Evolutionary conservation across 805 yeast genomes (phyloP), one percentile per base, ranked within the genome.

Genomic region (Metschnikowia colocasiae): DNA sequence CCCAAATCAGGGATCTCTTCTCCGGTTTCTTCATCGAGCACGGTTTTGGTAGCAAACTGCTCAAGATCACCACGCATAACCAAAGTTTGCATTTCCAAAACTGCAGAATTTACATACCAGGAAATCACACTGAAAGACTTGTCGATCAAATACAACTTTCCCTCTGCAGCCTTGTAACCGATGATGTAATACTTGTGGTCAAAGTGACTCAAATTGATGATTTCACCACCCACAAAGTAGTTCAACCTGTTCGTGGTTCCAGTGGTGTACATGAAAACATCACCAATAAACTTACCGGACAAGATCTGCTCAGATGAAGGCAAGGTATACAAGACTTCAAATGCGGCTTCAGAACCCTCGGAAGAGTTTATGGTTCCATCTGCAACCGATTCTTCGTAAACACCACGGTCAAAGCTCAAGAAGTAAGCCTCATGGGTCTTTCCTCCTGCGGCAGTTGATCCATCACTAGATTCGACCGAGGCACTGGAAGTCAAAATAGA

Each of bases 281-380:
- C 98, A 56, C 98, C 99, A 59, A 91, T 90, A 90, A 97, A 94
- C 65, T 83, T 85, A 60, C 97, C 97, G 25, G 95, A 84, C 50
- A 87, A 81, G 32, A 92, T 80, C 16, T 82, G 71, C 64, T 94
- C 99, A 2, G 73, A 57, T 22, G 74, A 67, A 48, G 80, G 78
- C 50, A 89, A 78, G 52, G 95, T 96, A 59, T 84, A 80, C 48
- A 88, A 73, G 20, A 91, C 91, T 46, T 87, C 95, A 64, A 94
- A 89, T 13, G 92, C 80, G 32, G 79, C 85, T 61, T 87, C 97
- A 31, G 86, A 86, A 55, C 97, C 98, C 64, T 90, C 97, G 61
- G 88, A 95, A 4, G 81, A 79, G 60, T 82, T 87, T 47, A 79
- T 67, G 8, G 73, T 65, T 47, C 80, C 88, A 40, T 71, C 71